Base-by-base conservation (phyloP, 352 stramenopile species). In the Phytophthora ohioensis region DNA sequence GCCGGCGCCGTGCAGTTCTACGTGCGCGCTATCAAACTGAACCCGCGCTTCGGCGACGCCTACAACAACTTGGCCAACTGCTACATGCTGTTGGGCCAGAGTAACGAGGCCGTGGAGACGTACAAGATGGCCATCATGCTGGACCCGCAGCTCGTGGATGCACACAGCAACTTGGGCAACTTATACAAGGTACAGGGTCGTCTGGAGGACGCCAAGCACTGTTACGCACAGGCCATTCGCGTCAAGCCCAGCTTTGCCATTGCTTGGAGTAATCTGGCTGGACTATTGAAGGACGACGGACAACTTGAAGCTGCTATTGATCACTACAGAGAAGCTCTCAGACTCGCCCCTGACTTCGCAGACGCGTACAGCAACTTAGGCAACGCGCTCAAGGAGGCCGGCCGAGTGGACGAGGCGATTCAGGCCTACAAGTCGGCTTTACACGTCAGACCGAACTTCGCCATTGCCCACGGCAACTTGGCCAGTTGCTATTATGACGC, bases 161-260 rank as follows among this genome's bases (percentile, higher is more conserved):
- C 95, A n/a, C 92, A 98, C 68, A 94, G 82, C 49, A 99, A 99
- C 64, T 65, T 98, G n/a, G 96, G 93, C 27, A 98, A 98, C 63
- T 73, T 98, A 30, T 95, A 97, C 75, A 98, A 98, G 69, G 85
- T 91, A 12, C 86, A 97, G 75, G 90, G 90, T 3, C 77, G 82
- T 0, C 73, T 93, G 27, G 88, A 95, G 27, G 89, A 96, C n/a
- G 92, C 94, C 38, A 96, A 97, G 71, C 58, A 55, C 36, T 98
- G 92, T 75, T 98, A 98, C 73, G 80, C 90, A 0, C 87, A 98
- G 67, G 94, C 94, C 3, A 97, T 98, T 53, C 81, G 86, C 31
- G 81, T 97, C 15, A 89, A 93, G 41, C 94, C 94, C 2, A 90
- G 80, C 43, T 98, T 97, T 67, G 87, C 95, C 13, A 96, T 98